Base-by-base conservation (phyloP, 768 basidiomycete species). In the Gyrodon lividus region DNA sequence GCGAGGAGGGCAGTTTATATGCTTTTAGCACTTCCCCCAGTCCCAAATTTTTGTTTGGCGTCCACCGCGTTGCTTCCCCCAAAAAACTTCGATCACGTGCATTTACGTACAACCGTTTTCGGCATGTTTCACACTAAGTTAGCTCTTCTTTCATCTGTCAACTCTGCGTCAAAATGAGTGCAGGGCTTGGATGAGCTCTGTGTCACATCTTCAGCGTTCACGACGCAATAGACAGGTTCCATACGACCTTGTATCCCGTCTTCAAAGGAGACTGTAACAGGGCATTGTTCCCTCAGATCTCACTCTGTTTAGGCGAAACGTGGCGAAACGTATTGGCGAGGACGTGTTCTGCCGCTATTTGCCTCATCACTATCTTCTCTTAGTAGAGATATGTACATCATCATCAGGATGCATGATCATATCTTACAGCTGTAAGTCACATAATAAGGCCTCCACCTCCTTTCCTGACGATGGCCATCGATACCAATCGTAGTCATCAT, bases 41-140 rank as follows among this genome's bases (percentile, higher is more conserved):
- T 67, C 66, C 67, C 56, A 69, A 69, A 46, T 59, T 68, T 67
- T 67, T 56, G 37, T 52, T 60, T 67, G 52, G 58, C 46, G 54
- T 48, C 59, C 30, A 51, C 50, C 37, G 58, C 52, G 47, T 47
- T 57, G 55, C 51, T 55, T 52, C 59, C 65, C 65, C 65, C 54
- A 65, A 66, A 63, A 65, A 68, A 65, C 43, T 51, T 48, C 34
- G 50, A 49, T 68, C 65, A 67, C 65, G 65, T 67, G 65, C 0
- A 19, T 39, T 62, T 66, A 68, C 61, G 59, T 63, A 59, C 13
- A 48, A 44, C 14, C n/a, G n/a, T n/a, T n/a, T n/a, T 33, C 35
- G 42, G 43, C 2, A 47, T 46, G 51, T 53, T 46, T 48, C 48
- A 38, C 37, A 24, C 19, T n/a, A n/a, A n/a, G n/a, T 30, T 17